phyloP scores from a whole-genome alignment of 495 filamentous ascomycete species.

The Hyaloscypha finlandica region DNA sequence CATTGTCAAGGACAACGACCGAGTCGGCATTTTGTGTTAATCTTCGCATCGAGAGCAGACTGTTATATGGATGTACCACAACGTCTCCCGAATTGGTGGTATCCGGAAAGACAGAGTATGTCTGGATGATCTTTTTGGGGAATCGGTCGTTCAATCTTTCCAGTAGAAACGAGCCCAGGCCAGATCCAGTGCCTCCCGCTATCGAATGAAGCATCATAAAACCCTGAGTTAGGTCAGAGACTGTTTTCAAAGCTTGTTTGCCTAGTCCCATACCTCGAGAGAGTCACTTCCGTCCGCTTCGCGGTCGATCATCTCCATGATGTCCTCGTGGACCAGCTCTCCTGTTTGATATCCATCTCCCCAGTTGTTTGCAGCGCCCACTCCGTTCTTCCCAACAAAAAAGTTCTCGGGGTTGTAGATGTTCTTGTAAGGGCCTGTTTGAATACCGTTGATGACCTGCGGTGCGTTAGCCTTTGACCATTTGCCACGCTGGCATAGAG shows the following conservation, averaged over 20 bases:
- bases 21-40: constrained; percentile 96
- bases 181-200: constrained; percentile 93
- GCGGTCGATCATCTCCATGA: constrained; percentile 99
- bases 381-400: constrained; percentile 87
- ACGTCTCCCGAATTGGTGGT: constrained; percentile 81
- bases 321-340: constrained; percentile 89
- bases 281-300: constrained; percentile 98
- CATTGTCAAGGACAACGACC: constrained; percentile 97
- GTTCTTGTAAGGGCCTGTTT: constrained; percentile 89
- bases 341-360: constrained; percentile 92
- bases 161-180: constrained; percentile 90
- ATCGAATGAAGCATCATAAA: constrained; percentile 99
- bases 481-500: background rate
- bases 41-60: constrained; percentile 84
- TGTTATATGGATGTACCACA: constrained; percentile 98
- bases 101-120: constrained; percentile 97
- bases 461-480: background rate
- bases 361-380: constrained; percentile 97
- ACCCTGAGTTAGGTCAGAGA: constrained; percentile 51
- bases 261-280: constrained; percentile 64
- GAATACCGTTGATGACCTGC: constrained; percentile 87
- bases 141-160: constrained; percentile 96
- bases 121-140: constrained; percentile 98
- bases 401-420: constrained; percentile 99
- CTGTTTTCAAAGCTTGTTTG: constrained; percentile 1